These are phyloP conservation scores for Cinchona pubescens DNA, from an alignment of 257 asterid species.

Conservation along the genomic window DNA sequence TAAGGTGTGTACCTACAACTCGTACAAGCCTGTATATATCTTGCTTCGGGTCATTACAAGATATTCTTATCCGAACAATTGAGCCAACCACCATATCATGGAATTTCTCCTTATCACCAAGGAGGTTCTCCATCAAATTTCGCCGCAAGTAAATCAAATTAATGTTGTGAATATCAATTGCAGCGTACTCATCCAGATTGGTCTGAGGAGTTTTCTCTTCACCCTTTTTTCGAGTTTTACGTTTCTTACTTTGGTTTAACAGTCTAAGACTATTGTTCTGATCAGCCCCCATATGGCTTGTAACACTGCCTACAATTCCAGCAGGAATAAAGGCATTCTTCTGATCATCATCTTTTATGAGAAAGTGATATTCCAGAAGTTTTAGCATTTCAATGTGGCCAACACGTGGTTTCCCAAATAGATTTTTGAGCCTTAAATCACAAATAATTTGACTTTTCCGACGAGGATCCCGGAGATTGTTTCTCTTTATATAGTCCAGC, in stretches of 20 bases:
- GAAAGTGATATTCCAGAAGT: slow-evolving; percentile 78
- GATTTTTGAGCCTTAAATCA: slow-evolving; percentile 63
- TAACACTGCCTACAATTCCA: slow-evolving; percentile 47
- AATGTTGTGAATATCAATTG: slow-evolving; percentile 82
- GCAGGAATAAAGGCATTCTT: slow-evolving; percentile 50
- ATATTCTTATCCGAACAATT: slow-evolving; percentile 72
- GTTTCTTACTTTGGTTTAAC: slow-evolving; percentile 46
- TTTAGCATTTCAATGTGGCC: slow-evolving; percentile 77
- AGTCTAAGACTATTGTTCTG: slow-evolving; percentile 27
- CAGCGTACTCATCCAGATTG: slow-evolving; percentile 71
- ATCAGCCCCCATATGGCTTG: slow-evolving; percentile 32
- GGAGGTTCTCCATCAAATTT: slow-evolving; percentile 67
- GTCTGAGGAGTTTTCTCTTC: slow-evolving; percentile 47
- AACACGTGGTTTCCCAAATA: slow-evolving; percentile 71
- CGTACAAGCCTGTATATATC: slow-evolving; percentile 87
- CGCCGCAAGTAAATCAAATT: slow-evolving; percentile 72
- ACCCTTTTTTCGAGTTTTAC: slow-evolving; percentile 50
- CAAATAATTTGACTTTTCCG: slow-evolving; percentile 69
- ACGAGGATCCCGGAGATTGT: slow-evolving; percentile 73
- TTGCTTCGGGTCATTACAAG: slow-evolving; percentile 67
- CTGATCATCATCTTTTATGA: slow-evolving; percentile 46
- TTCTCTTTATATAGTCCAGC: slow-evolving; percentile 60
- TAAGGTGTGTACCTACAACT: slow-evolving; percentile 67
- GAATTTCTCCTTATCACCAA: slow-evolving; percentile 57
- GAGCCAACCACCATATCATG: slow-evolving; percentile 64